phyloP scores from a whole-genome alignment of 1,284 basidiomycete genomes.

The Meira nashicola region DNA sequence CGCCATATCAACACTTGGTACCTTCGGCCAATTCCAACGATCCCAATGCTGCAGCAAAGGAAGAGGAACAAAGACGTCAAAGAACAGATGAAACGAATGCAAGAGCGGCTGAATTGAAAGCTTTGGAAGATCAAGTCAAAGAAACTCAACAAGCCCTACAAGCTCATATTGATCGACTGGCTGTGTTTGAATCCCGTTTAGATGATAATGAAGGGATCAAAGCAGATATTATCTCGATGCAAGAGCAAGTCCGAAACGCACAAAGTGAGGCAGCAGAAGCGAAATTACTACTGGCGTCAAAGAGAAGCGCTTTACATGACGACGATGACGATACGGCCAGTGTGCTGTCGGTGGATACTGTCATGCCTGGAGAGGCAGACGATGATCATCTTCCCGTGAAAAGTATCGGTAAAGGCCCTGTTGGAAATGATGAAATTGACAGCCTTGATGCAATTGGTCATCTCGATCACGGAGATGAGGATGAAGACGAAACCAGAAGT shows the following conservation, averaged over 20 bases:
- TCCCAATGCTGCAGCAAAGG: conserved; percentile 14
- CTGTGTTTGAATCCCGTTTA: conserved; percentile 71
- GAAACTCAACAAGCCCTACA: conserved; percentile 78
- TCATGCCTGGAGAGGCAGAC: conserved; percentile 21
- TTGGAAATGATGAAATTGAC: conserved; percentile 20
- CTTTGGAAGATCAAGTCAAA: conserved; percentile 74
- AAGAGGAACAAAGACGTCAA: conserved; percentile 15
- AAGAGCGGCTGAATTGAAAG: conserved; percentile 38
- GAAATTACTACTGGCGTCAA: neutral
- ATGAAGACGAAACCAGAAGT: too few species aligned
- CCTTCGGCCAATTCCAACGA: conserved; percentile 22
- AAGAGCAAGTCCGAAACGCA: conserved; percentile 52
- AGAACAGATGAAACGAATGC: conserved; percentile 21
- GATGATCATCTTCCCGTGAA: neutral
- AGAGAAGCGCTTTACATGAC: neutral
- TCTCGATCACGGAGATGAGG: neutral
- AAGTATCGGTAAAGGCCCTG: conserved; percentile 7
- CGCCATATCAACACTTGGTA: conserved; percentile 47
- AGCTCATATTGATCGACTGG: conserved; percentile 77
- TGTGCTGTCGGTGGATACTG: conserved; percentile 42
- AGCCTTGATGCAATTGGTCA: neutral
- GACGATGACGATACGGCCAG: conserved; percentile 47
- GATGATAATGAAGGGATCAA: conserved; percentile 79
- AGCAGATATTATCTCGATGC: conserved; percentile 64
- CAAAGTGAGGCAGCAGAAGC: conserved; percentile 36